phyloP scores from a whole-genome alignment of 768 basidiomycete species.

The Calvatia gigantea region DNA sequence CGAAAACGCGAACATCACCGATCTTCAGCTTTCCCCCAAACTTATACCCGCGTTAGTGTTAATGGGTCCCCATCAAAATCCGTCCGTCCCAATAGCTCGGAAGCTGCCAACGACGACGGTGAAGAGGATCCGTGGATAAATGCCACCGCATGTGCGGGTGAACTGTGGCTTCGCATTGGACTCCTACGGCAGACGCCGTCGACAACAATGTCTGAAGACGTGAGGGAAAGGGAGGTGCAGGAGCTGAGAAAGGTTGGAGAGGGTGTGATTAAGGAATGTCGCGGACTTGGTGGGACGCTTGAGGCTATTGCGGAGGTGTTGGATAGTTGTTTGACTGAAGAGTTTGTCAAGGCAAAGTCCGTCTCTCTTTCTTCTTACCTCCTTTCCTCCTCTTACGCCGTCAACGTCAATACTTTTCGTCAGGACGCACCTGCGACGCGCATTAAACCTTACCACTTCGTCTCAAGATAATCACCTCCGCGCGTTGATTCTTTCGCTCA shows the following conservation, averaged over 20 bases:
- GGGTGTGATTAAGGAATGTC: slow-evolving; percentile 42
- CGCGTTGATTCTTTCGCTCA: slow-evolving; percentile 63
- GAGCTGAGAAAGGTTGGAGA: slow-evolving; percentile 29
- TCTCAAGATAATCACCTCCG: slow-evolving; percentile 73
- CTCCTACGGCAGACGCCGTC: slow-evolving; percentile 12
- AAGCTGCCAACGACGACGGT: slow-evolving; percentile 23
- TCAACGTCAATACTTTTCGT: too few relatives aligned
- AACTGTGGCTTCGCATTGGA: slow-evolving; percentile 31
- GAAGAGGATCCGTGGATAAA: slow-evolving; percentile 32
- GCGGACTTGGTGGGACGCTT: slow-evolving; percentile 50
- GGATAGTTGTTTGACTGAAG: slow-evolving; percentile 48
- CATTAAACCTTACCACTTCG: slow-evolving; percentile 52
- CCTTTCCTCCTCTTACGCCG: slow-evolving; percentile 5
- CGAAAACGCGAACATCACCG: slow-evolving; percentile 13
- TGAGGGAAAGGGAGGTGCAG: slow-evolving; percentile 13
- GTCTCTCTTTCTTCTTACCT: slow-evolving; percentile 20
- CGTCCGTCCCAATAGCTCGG: background rate
- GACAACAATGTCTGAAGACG: slow-evolving; percentile 1
- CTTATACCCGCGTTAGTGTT: background rate
- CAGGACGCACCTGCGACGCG: slow-evolving; percentile 57
- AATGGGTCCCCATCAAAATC: background rate
- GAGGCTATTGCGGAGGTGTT: slow-evolving; percentile 52
- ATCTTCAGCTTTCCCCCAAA: background rate
- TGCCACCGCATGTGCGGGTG: slow-evolving; percentile 29
- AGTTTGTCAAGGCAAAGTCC: slow-evolving; percentile 63